Evolutionary conservation across 495 filamentous ascomycete genomes (phyloP), one percentile per base, ranked within the genome.

Genomic region (Clavariopsis aquatica): DNA sequence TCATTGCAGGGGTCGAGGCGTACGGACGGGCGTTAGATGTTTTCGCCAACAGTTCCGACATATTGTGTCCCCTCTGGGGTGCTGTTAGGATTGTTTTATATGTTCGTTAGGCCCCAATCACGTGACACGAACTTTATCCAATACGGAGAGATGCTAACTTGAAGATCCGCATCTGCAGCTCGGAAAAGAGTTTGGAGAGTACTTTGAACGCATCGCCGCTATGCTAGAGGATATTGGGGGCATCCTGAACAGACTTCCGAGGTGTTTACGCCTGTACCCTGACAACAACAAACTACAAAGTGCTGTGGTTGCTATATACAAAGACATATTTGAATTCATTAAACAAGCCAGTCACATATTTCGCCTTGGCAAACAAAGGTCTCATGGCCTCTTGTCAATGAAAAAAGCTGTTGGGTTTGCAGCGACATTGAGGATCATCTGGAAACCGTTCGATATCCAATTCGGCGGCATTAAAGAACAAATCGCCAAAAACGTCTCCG

Each of bases 381-480:
- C 38, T 10, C 13, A 43, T n/a, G 38, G 38, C 4, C 6, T 6
- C 2, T n/a, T 43, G 38, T 43, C 38, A 23, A 24, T 23, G 47
- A 51, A 51, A 22, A n/a, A 19, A 17, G 28, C 31, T 3, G 53
- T 38, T 29, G 28, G 53, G 15, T 38, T 56, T n/a, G 28, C 22
- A 20, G 34, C 28, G n/a, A 20, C 53, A 7, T 23, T 56, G 1
- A 34, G 22, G 24, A 26, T 56, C 15, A 15, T 56, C 20, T 56
- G 53, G 53, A 56, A 56, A 13, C 53, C 53, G 13, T 56, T 56
- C 15, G 34, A 56, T 9, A 23, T 56, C 31, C 27, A 56, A 17
- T 38, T 38, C 20, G 53, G 53, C 15, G 53, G 15, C 17, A 36
- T 56, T 29, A 56, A 19, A 23, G 31, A 56, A 17, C 28, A 8